Base-by-base conservation (phyloP, 306 rosid species). In the Astragalus membranaceus region DNA sequence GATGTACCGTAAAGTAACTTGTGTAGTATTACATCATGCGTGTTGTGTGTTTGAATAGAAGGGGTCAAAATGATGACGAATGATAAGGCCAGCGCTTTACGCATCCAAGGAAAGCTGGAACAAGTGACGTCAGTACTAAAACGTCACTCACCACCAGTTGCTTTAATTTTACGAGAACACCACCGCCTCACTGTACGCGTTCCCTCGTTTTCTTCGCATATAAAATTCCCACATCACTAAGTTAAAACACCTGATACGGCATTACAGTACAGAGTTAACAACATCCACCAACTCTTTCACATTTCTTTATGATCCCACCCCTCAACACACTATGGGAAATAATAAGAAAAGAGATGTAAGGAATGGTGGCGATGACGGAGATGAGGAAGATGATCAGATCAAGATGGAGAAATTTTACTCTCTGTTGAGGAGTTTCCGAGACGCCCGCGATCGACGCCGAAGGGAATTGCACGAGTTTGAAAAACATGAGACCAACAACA, bases 371-470 rank as follows among this genome's bases (percentile, higher is more conserved):
- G 41, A n/a, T 7, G 26, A 77, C 0, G 67, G 55, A 0, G 61
- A 69, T 0, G 59, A 33, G 0, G 75, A 78, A 14, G 82, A 79
- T 10, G 85, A 78, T 26, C 30, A 26, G 35, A 61, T 23, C 30
- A 67, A 83, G 80, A 81, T 86, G 52, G 82, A 86, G 57, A 74
- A 67, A 36, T 86, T 86, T 12, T 86, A 70, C 44, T 59, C 83
- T 8, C 74, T 86, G 8, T 9, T 86, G 52, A 66, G 76, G 10
- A 83, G 62, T n/a, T 83, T 80, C 52, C 69, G 86, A n/a, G 77
- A 83, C 30, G 79, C 77, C 0, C 82, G 88, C 0, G 80, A 80
- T 6, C 70, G 70, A 1, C 63, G 81, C 0, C 50, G 74, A 13
- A 79, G 59, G 77, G 75, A 80, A 36, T 59, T 72, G 50, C 39